Base-by-base conservation (phyloP, 2,329 filamentous ascomycete species). In the Penicillium italicum region DNA sequence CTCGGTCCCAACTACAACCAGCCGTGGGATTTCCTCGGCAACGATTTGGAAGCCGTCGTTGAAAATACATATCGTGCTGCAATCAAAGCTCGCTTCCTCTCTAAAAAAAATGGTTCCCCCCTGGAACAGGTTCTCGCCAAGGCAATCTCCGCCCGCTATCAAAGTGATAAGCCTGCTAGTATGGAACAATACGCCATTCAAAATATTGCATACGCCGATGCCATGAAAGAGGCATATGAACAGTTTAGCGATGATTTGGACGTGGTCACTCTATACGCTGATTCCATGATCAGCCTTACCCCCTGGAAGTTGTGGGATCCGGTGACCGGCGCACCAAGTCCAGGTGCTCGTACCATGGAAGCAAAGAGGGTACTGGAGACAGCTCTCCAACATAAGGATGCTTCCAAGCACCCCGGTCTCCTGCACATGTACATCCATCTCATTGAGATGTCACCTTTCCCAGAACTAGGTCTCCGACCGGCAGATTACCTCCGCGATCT, bases 1-100 rank as follows among this genome's bases (percentile, higher is more conserved):
- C 74, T 89, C 0, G 89, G 89, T 0, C 89, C 89, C 4, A 91
- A 93, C 66, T 87, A 89, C 71, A 90, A 92, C 74, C 90, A 91
- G 66, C 85, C 88, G 0, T 91, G 89, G 89, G 81, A 84, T 28
- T 79, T 84, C 24, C 90, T 91, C 61, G 86, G 88, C 51, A 72
- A 79, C 0, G 88, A 91, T 60, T 74, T 87, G 5, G 70, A 76
- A 11, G 70, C 33, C 1, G 62, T 79, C 0, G 74, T 87, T 7
- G 66, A 73, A 38, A 74, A 76, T 30, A 82, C 82, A 5, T 75
- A 79, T 52, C 54, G 68, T 14, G 80, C 81, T 0, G 78, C 55
- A 53, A 67, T 53, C 66, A 57, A 78, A 53, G 84, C 83, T 1
- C 73, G 73, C 38, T 62, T 69, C 2, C 62, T 72, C 49, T 66